Evolutionary conservation across 2,329 filamentous ascomycete species (phyloP).

Genomic region (Ilyonectria mors-panacis): DNA sequence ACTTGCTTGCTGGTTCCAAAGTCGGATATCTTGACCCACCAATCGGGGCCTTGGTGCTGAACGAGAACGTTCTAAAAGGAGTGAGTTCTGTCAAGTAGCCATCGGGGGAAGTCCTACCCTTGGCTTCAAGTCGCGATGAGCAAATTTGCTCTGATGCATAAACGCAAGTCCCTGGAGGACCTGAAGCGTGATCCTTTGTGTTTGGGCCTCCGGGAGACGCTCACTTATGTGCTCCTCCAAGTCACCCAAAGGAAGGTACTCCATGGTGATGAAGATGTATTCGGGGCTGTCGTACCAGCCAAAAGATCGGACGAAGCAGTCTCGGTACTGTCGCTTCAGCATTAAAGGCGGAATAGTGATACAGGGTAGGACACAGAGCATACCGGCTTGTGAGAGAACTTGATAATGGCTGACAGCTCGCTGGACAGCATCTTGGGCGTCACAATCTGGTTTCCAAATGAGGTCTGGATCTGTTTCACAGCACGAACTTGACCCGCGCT

Average conservation of each 20-base stretch:
- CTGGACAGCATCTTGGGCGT: not conserved
- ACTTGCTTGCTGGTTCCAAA: not conserved
- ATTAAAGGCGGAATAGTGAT: not conserved
- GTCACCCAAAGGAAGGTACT: not conserved
- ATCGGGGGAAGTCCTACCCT: not conserved
- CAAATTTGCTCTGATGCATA: not conserved
- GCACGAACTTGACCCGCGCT: not conserved
- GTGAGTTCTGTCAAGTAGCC: not conserved
- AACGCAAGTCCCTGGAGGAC: not conserved
- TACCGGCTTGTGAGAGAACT: not conserved
- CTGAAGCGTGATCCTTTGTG: not conserved
- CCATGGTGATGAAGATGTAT: not conserved
- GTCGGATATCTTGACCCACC: conserved; percentile 1
- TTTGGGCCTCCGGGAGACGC: not conserved
- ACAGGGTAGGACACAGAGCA: not conserved
- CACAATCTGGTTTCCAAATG: not conserved
- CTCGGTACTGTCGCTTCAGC: not conserved
- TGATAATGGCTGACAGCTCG: not conserved
- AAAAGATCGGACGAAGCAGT: not conserved
- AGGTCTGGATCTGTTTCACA: not conserved
- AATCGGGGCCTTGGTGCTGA: not conserved
- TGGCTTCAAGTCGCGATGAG: not conserved
- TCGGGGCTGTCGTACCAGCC: not conserved
- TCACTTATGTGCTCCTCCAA: not conserved
- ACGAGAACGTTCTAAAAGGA: not conserved